These are phyloP conservation scores for Coemansia sp. DNA, from an alignment of 192 early-diverging fungal species.

Conservation along the genomic window DNA sequence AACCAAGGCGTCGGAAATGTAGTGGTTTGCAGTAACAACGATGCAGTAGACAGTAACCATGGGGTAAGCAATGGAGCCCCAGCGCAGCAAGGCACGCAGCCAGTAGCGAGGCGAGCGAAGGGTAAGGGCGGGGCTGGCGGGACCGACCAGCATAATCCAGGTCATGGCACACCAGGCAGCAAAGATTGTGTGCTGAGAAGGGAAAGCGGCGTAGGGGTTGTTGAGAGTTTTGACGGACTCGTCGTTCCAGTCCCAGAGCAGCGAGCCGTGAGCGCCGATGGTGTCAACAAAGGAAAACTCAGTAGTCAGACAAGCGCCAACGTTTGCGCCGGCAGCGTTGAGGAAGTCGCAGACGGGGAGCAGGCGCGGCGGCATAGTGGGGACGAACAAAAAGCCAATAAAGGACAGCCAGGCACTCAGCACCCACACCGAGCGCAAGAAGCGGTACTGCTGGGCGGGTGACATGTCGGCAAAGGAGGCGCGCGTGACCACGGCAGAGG, in stretches of 20 bases:
- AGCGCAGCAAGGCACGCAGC: constrained; percentile 48
- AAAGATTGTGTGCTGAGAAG: constrained; percentile 57
- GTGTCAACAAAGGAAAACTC: constrained; percentile 53
- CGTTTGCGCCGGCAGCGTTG: constrained; percentile 50
- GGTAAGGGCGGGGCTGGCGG: constrained; percentile 20
- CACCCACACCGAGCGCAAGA: constrained; percentile 56
- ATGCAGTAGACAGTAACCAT: constrained; percentile 57
- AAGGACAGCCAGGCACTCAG: constrained; percentile 54
- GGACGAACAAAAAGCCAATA: constrained; percentile 54
- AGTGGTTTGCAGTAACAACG: constrained; percentile 55
- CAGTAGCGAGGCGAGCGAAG: constrained; percentile 33
- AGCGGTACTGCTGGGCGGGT: constrained; percentile 57
- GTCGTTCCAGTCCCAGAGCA: constrained; percentile 59
- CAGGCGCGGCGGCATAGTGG: constrained; percentile 57
- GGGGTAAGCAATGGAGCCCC: constrained; percentile 48
- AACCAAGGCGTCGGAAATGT: constrained; percentile 48
- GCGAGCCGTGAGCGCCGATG: constrained; percentile 52
- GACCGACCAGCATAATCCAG: constrained; percentile 53
- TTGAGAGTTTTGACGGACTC: constrained; percentile 57
- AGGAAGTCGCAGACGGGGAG: constrained; percentile 56
- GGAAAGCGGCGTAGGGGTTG: constrained; percentile 58
- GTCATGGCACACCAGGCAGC: constrained; percentile 52
- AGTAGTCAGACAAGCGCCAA: constrained; percentile 51
- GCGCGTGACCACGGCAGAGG: constrained; percentile 21
- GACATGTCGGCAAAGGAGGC: constrained; percentile 46